These are phyloP conservation scores for Cercospora canescens DNA, from an alignment of 2,329 filamentous ascomycete genomes.

Conservation along the genomic window DNA sequence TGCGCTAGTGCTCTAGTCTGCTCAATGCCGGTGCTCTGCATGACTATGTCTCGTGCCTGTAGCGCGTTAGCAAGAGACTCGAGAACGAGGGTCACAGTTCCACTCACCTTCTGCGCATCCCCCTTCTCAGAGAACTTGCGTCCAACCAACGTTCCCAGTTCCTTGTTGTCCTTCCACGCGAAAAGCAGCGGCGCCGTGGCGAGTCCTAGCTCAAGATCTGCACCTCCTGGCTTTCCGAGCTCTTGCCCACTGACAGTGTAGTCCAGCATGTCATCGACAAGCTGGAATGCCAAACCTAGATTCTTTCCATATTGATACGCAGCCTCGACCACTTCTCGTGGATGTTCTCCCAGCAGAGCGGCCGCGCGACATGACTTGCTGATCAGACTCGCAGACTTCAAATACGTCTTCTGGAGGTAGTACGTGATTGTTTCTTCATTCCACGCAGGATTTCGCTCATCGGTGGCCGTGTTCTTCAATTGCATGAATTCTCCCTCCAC, in stretches of 20 bases:
- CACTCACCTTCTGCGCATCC: slow-evolving; percentile 77
- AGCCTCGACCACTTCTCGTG: slow-evolving; percentile 79
- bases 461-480: slow-evolving; percentile 88
- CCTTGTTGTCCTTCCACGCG: slow-evolving; percentile 79
- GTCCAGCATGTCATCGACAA: slow-evolving; percentile 97
- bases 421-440: slow-evolving; percentile 88
- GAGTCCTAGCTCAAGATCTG: slow-evolving; percentile 87
- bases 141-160: slow-evolving; percentile 84
- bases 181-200: slow-evolving; percentile 93
- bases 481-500: slow-evolving; percentile 99
- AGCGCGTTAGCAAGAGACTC: slow-evolving; percentile 26
- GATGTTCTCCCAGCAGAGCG: slow-evolving; percentile 77
- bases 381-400: slow-evolving; percentile 94
- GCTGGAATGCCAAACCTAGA: slow-evolving; percentile 89
- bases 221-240: slow-evolving; percentile 90
- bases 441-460: slow-evolving; percentile 81
- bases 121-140: slow-evolving; percentile 84
- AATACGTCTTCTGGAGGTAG: slow-evolving; percentile 96
- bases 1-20: slow-evolving; percentile 88
- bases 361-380: slow-evolving; percentile 93
- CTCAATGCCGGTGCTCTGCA: slow-evolving; percentile 81
- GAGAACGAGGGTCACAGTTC: neutral
- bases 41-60: slow-evolving; percentile 83
- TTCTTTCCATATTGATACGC: slow-evolving; percentile 94
- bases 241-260: slow-evolving; percentile 85